These are phyloP conservation scores for Hypocrella siamensis DNA, from an alignment of 2,329 filamentous ascomycete genomes.

Conservation along the genomic window DNA sequence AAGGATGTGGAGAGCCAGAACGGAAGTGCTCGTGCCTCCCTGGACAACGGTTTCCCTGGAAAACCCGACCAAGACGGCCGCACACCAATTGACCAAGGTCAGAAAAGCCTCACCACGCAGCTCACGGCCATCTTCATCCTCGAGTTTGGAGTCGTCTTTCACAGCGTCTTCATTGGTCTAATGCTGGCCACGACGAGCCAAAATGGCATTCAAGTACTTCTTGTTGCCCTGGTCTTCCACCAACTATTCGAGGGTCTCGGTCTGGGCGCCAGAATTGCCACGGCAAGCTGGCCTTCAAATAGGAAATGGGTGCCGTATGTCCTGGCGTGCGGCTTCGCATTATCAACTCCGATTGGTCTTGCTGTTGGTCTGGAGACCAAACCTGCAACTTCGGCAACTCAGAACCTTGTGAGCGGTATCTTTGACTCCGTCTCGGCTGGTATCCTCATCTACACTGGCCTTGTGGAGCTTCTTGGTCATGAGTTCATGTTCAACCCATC, in stretches of 20 bases:
- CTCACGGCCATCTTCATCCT: constrained; percentile 82
- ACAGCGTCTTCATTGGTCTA: constrained; percentile 84
- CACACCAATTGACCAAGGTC: constrained; percentile 56
- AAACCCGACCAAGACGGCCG: constrained; percentile 37
- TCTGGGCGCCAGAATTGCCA: constrained; percentile 72
- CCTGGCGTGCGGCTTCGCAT: constrained; percentile 55
- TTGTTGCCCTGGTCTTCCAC: constrained; percentile 65
- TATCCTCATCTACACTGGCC: constrained; percentile 82
- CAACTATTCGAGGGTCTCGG: constrained; percentile 89
- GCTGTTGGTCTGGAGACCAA: constrained; percentile 69
- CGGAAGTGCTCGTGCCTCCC: constrained; percentile 6
- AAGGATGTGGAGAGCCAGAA: constrained; percentile 12
- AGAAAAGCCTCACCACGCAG: constrained; percentile 56
- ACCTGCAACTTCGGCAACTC: constrained; percentile 22
- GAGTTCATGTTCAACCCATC: constrained; percentile 91
- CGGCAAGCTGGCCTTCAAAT: constrained; percentile 56
- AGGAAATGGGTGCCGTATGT: constrained; percentile 63
- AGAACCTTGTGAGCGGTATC: constrained; percentile 66
- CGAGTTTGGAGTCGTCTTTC: constrained; percentile 91
- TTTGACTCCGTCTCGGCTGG: constrained; percentile 83
- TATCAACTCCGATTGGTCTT: constrained; percentile 75
- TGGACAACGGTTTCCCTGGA: constrained; percentile 13
- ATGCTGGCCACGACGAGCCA: constrained; percentile 45
- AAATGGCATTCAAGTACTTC: constrained; percentile 40
- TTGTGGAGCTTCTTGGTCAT: constrained; percentile 87